phyloP scores from a whole-genome alignment of 2,329 filamentous ascomycete genomes.

The Alternaria rosae region DNA sequence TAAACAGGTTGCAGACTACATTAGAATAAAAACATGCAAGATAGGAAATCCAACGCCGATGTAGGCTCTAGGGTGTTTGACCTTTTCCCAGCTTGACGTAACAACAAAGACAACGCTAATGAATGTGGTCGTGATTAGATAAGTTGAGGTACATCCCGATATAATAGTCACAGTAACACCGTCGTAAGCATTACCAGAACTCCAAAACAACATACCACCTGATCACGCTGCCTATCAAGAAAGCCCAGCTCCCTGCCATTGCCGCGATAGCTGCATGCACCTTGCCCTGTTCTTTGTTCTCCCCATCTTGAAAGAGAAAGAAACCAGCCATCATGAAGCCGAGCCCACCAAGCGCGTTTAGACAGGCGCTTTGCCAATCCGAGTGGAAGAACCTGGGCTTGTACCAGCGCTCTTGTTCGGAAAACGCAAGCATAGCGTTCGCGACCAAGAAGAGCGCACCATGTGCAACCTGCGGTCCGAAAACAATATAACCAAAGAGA shows the following conservation, averaged over 20 bases:
- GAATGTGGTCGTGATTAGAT: neutral
- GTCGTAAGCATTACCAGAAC: conserved; percentile 5
- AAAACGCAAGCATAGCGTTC: conserved; percentile 35
- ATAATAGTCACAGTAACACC: neutral
- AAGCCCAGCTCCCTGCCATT: conserved; percentile 36
- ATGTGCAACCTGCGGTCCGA: conserved; percentile 36
- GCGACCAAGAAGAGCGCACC: conserved; percentile 36
- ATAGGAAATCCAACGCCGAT: too few species aligned
- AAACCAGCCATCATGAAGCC: conserved; percentile 40
- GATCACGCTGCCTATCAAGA: conserved; percentile 34
- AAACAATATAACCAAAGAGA: conserved; percentile 26
- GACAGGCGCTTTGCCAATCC: conserved; percentile 37
- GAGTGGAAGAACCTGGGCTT: conserved; percentile 30
- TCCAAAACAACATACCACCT: conserved; percentile 33
- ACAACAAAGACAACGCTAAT: neutral
- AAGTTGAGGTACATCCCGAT: neutral
- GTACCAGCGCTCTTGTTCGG: conserved; percentile 38
- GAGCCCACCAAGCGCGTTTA: conserved; percentile 37
- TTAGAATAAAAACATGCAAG: too few species aligned
- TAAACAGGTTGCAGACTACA: too few species aligned
- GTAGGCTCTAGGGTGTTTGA: too few species aligned
- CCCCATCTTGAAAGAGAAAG: conserved; percentile 25
- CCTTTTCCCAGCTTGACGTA: neutral
- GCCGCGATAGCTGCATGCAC: conserved; percentile 25
- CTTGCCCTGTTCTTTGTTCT: neutral